Base-by-base conservation (phyloP, 1,284 basidiomycete species). In the Fomes fomentarius region DNA sequence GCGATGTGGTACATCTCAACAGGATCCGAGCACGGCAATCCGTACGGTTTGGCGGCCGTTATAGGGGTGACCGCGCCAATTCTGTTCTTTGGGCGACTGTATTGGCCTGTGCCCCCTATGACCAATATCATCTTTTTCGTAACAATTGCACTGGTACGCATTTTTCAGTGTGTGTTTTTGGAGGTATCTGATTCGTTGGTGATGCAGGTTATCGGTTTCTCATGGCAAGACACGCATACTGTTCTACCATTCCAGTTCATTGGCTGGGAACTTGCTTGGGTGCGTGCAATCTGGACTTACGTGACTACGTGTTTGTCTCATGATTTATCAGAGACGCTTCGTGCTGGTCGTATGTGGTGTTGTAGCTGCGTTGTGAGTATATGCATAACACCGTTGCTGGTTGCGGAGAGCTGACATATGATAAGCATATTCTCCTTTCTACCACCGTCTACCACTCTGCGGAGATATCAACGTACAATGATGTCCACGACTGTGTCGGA, bases 1-100 rank as follows among this genome's bases (percentile, higher is more conserved):
- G 72, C 81, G 1, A 77, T 91, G 62, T 92, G 89, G 90, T 89
- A 93, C 65, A 84, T 91, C 26, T 89, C 89, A 4, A 74, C 82
- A 3, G 89, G 89, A 0, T 71, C 68, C 4, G 86, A 87, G 0
- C 60, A 63, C 12, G 92, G 91, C 1, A 94, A 84, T 64, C 69
- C 89, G 3, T 95, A 84, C 60, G 93, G 90, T 0, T 69, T 96
- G 5, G 89, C 82, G 0, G 90, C 83, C 0, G 81, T 87, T 0
- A 81, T 80, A 19, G 85, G 83, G 0, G 82, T 94, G 7, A 81
- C 79, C 30, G 91, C 90, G 63, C 91, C 91, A 0, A 76, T 87
- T 65, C 79, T 89, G 64, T 85, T 85, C 63, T 83, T 82, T 71
- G 74, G 79, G 31, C 77, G 90, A 22, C 69, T 93, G 21, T 89